phyloP scores from a whole-genome alignment of 208 protist genomes.

The Trypanosomatidae sp. region DNA sequence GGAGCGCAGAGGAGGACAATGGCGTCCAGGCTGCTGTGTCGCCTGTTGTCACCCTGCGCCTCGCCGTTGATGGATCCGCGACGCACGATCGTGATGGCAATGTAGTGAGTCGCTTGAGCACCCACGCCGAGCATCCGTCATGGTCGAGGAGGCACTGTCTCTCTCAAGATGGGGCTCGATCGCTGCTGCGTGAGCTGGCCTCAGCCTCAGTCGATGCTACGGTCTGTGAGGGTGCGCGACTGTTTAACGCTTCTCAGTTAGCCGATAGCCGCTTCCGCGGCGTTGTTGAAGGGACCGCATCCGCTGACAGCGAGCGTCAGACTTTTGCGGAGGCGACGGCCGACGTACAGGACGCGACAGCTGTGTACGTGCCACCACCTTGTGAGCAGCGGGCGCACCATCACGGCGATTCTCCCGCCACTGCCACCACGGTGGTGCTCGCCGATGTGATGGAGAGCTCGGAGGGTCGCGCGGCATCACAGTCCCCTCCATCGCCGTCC shows the following conservation, averaged over 20 bases:
- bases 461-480: background rate
- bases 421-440: background rate
- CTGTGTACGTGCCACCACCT: slow-evolving; percentile 1
- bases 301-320: background rate
- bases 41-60: background rate
- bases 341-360: background rate
- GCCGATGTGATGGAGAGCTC: background rate
- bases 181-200: slow-evolving; percentile 21
- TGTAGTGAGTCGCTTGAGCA: background rate
- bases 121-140: background rate
- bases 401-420: background rate
- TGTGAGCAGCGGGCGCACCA: background rate
- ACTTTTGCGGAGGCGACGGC: background rate
- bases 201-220: background rate
- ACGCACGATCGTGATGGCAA: background rate
- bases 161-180: slow-evolving; percentile 6
- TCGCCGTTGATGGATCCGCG: background rate
- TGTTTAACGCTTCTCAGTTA: background rate
- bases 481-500: background rate
- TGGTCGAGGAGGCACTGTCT: background rate
- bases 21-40: background rate
- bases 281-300: background rate
- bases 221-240: background rate
- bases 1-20: background rate
- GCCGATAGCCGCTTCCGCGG: background rate